Conservation (phyloP, 306 rosid genomes). For the Sindora glabra region DNA sequence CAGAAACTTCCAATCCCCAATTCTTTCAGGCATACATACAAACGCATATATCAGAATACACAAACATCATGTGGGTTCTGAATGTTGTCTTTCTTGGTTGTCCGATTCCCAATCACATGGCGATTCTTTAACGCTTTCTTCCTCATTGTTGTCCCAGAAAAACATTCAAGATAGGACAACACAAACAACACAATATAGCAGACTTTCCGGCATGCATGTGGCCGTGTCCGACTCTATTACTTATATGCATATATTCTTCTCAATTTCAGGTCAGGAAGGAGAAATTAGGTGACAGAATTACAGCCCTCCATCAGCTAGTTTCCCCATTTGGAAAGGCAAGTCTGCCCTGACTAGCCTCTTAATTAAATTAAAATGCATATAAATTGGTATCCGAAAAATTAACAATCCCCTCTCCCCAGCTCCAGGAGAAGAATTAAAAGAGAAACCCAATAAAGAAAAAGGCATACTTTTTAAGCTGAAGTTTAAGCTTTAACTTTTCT, state of each 20-base stretch:
- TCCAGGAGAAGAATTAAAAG: not conserved
- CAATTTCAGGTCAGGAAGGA: constrained; percentile 90
- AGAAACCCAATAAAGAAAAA: not conserved
- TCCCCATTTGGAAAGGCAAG: constrained; percentile 98
- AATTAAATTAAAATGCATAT: not conserved
- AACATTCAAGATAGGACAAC: constrained; percentile 17
- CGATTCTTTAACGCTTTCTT: constrained; percentile 40
- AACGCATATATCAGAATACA: constrained; percentile 27
- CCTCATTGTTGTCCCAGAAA: constrained; percentile 16
- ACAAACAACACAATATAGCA: constrained; percentile 25
- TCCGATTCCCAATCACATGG: constrained; percentile 43
- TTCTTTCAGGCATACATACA: constrained; percentile 14
- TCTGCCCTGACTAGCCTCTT: not conserved
- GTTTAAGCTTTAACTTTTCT: not conserved
- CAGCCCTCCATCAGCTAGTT: constrained; percentile 96
- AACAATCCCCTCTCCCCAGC: not conserved
- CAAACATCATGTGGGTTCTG: constrained; percentile 29
- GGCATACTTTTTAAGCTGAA: constrained; percentile 9
- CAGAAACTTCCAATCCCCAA: constrained; percentile 31
- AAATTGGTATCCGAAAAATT: too few species aligned
- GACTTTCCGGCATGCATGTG: constrained; percentile 28
- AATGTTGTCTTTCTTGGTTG: constrained; percentile 78
- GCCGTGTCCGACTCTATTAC: constrained; percentile 16
- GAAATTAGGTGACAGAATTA: constrained; percentile 98
- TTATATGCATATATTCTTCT: constrained; percentile 8